These are phyloP conservation scores for Pinus taeda DNA, from an alignment of 75 land plant species.

Conservation along the genomic window DNA sequence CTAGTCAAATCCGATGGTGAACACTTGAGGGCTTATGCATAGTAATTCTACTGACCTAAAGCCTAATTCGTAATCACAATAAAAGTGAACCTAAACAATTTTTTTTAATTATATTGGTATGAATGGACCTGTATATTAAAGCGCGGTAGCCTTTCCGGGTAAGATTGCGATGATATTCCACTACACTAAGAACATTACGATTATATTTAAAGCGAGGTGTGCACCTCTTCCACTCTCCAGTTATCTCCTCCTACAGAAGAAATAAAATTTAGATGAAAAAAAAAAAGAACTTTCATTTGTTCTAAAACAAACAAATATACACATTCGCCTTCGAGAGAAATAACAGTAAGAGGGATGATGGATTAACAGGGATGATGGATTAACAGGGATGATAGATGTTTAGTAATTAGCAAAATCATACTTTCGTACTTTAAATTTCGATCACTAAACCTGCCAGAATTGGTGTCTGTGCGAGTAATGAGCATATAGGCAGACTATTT, in stretches of 20 bases:
- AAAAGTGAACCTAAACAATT: constrained; percentile 1
- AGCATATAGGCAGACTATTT: too few relatives aligned
- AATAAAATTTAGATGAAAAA: neutral
- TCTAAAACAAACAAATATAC: too few relatives aligned
- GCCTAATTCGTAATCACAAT: constrained; percentile 16
- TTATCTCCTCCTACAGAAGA: constrained; percentile 19
- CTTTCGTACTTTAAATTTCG: too few relatives aligned
- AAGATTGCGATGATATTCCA: constrained; percentile 46
- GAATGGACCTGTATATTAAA: constrained; percentile 62
- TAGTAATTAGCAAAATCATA: too few relatives aligned
- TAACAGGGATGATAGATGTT: too few relatives aligned
- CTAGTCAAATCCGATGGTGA: neutral
- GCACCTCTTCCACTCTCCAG: constrained; percentile 56
- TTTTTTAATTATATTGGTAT: neutral
- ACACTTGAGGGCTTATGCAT: too few relatives aligned
- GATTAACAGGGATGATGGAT: too few relatives aligned
- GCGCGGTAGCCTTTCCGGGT: constrained; percentile 51
- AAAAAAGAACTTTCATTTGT: too few relatives aligned
- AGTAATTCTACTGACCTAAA: neutral
- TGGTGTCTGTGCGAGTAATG: too few relatives aligned
- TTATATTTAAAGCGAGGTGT: constrained; percentile 31
- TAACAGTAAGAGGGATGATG: too few relatives aligned
- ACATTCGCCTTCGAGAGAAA: too few relatives aligned
- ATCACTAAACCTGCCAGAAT: too few relatives aligned
- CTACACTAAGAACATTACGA: constrained; percentile 37